Evolutionary conservation across 1,284 basidiomycete genomes (phyloP).

Genomic region (Cerioporus squamosus): DNA sequence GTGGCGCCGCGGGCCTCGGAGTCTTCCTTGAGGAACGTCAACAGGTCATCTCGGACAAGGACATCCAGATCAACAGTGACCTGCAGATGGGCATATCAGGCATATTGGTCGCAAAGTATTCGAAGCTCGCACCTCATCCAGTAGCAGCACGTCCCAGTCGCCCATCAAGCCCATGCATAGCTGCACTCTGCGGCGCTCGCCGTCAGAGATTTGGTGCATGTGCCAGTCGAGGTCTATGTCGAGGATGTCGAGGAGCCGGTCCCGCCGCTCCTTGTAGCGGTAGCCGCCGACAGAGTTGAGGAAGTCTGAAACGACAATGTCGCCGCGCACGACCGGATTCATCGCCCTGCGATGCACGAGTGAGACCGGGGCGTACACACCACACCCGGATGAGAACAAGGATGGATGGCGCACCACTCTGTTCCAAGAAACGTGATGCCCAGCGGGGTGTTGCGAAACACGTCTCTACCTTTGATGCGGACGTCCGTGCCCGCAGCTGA

Average conservation of each 20-base stretch:
- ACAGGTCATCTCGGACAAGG: constrained; percentile 89
- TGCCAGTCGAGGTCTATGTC: constrained; percentile 95
- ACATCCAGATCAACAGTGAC: constrained; percentile 99
- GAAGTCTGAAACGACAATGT: constrained; percentile 90
- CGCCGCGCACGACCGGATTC: constrained; percentile 95
- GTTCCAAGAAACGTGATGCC: constrained; percentile 93
- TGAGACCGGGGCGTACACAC: background rate
- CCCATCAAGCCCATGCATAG: constrained; percentile 97
- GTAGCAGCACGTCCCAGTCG: constrained; percentile 90
- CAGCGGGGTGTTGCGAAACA: constrained; percentile 75
- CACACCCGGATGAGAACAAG: background rate
- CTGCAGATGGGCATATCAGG: constrained; percentile 37
- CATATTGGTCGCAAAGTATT: too few relatives aligned
- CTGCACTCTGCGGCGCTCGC: constrained; percentile 93
- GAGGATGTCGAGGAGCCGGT: constrained; percentile 87
- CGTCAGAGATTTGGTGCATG: constrained; percentile 94
- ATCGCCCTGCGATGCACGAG: constrained; percentile 63
- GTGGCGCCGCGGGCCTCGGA: constrained; percentile 85
- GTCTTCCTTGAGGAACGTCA: constrained; percentile 88
- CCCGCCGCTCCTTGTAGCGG: constrained; percentile 87
- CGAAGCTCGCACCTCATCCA: constrained; percentile 77
- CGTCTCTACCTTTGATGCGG: constrained; percentile 79
- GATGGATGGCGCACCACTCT: constrained; percentile 66
- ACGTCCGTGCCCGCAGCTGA: constrained; percentile 63
- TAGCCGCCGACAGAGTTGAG: constrained; percentile 96